Evolutionary conservation across 331 rosid genomes (phyloP), one percentile per base, ranked within the genome.

Genomic region (Telfairia occidentalis): DNA sequence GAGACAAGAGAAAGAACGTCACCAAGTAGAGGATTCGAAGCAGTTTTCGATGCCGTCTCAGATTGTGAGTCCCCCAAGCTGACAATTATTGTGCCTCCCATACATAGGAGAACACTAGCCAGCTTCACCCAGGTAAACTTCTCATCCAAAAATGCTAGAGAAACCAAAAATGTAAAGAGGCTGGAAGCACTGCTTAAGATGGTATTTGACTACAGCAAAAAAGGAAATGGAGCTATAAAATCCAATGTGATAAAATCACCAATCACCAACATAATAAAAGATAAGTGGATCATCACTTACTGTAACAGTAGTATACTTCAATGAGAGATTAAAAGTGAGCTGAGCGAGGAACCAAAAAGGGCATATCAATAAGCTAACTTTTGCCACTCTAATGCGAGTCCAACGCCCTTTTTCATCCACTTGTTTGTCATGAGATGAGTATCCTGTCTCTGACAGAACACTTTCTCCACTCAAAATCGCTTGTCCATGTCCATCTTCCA

Each of bases 121-220:
- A 95, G 86, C 88, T 95, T 95, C 78, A 95, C 81, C 97, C 96
- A 90, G 18, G 98, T 84, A 80, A 95, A 95, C 76, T 76, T 87
- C 85, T 95, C 98, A 15, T 89, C 96, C 88, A 95, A 82, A 84
- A 91, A 90, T 61, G 85, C 96, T 37, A 95, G 89, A 34, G 98
- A 85, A 65, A 91, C 96, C 96, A 91, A 78, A 85, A 95, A 95
- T 5, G 98, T 95, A 77, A 95, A 95, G 72, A 90, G 96, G 82
- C 98, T 95, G 42, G 97, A 95, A 74, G 96, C 84, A 80, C 98
- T 95, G 89, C 98, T 95, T 76, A 95, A 84, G 87, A 95, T 95
- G 55, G 98, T 90, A 80, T 95, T 95, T 10, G 98, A 95, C 98
- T 95, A 90, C 92, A 85, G 1, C 66, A 42, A 38, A 80, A 83